These are phyloP conservation scores for Scheffersomyces stambukii DNA, from an alignment of 1,139 yeast genomes.

Conservation along the genomic window DNA sequence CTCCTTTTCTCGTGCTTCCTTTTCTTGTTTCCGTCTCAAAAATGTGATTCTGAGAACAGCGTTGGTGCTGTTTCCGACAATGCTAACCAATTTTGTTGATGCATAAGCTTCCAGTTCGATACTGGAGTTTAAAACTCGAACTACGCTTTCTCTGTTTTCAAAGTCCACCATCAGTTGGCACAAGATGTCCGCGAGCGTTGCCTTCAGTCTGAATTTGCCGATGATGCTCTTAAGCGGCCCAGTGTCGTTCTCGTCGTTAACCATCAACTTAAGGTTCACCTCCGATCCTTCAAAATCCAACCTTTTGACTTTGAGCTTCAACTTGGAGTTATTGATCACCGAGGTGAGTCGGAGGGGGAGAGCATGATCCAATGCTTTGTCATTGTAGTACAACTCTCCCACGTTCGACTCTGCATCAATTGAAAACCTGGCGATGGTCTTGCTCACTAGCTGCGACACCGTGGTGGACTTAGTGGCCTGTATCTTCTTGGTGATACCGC, in stretches of 20 bases:
- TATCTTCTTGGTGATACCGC: constrained; percentile 21
- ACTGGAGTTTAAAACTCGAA: constrained; percentile 9
- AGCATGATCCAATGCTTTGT: constrained; percentile 28
- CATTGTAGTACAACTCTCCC: constrained; percentile 27
- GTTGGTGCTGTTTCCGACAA: constrained; percentile 15
- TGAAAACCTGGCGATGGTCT: constrained; percentile 11
- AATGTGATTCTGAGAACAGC: constrained; percentile 20
- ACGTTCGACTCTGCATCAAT: constrained; percentile 6
- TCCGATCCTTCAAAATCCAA: constrained; percentile 12
- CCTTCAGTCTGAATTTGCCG: constrained; percentile 11
- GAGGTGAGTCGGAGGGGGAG: constrained; percentile 32
- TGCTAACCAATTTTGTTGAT: constrained; percentile 9
- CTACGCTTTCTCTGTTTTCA: constrained; percentile 5
- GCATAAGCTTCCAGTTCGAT: constrained; percentile 9
- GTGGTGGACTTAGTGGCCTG: constrained; percentile 20
- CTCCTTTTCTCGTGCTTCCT: constrained; percentile 8
- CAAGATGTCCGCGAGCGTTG: constrained; percentile 9
- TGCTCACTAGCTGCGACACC: constrained; percentile 25
- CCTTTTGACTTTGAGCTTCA: constrained; percentile 18
- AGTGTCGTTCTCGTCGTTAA: constrained; percentile 8
- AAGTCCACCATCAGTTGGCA: constrained; percentile 11
- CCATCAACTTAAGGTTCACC: constrained; percentile 23
- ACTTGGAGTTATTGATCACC: constrained; percentile 28
- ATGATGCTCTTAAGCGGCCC: constrained; percentile 1
- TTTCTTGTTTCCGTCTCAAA: constrained; percentile 8